These are phyloP conservation scores for Pythium apleroticum DNA, from an alignment of 352 stramenopile species.

Conservation along the genomic window DNA sequence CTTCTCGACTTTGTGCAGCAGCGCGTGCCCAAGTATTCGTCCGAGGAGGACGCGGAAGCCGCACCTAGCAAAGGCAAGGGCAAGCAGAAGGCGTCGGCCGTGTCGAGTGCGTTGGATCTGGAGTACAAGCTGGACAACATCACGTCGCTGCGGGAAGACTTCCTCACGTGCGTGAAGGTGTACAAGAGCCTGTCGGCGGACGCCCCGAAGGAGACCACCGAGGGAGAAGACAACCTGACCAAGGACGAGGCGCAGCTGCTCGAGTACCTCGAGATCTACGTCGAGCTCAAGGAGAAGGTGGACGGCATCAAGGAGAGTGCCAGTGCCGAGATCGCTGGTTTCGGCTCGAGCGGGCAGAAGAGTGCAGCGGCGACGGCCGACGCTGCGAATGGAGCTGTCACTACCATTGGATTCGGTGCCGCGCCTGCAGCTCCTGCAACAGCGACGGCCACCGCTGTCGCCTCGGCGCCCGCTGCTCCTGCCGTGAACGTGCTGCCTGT, in stretches of 20 bases:
- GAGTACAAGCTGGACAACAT: slow-evolving; percentile 50
- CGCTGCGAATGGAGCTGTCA: slow-evolving; percentile 36
- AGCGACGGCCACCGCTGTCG: neutral
- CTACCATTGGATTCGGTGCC: slow-evolving; percentile 71
- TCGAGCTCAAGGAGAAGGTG: slow-evolving; percentile 86
- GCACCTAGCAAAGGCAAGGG: slow-evolving; percentile 51
- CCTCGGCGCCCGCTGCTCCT: slow-evolving; percentile 4
- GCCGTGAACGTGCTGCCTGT: slow-evolving; percentile 72
- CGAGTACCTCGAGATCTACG: slow-evolving; percentile 85
- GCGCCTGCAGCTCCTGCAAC: slow-evolving; percentile 17
- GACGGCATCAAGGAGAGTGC: slow-evolving; percentile 68
- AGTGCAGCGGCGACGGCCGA: slow-evolving; percentile 14
- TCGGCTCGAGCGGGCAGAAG: neutral
- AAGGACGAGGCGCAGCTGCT: slow-evolving; percentile 56
- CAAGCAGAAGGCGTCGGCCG: slow-evolving; percentile 54
- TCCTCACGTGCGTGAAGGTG: slow-evolving; percentile 48
- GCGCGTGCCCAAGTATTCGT: slow-evolving; percentile 54
- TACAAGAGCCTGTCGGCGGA: slow-evolving; percentile 31
- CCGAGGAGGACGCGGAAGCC: slow-evolving; percentile 22
- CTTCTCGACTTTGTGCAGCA: slow-evolving; percentile 52
- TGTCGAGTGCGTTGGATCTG: slow-evolving; percentile 33
- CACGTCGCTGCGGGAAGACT: slow-evolving; percentile 56
- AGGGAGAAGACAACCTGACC: slow-evolving; percentile 26
- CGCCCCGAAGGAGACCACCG: slow-evolving; percentile 15
- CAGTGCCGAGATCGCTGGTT: slow-evolving; percentile 25